Evolutionary conservation across 176 grass and related monocot genomes (phyloP).

Genomic region (Avena insularis): DNA sequence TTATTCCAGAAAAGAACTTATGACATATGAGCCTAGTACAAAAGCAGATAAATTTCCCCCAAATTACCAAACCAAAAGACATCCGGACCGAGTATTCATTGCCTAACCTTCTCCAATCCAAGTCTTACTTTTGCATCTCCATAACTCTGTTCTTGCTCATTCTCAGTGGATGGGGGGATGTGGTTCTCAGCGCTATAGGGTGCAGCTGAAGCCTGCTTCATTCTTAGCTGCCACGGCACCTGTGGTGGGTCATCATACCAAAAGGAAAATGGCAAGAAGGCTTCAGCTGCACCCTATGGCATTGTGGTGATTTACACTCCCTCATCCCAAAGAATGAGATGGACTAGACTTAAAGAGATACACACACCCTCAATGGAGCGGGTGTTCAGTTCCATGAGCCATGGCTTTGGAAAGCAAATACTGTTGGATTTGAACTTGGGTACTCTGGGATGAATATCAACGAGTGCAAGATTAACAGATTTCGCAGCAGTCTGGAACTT

Average conservation of each 20-base stretch:
- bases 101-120: background rate
- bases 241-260: background rate
- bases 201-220: conserved; percentile 19
- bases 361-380: background rate
- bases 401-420: background rate
- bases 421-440: background rate
- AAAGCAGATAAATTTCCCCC: background rate
- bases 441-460: background rate
- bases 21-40: background rate
- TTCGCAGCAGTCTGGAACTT: background rate
- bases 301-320: background rate
- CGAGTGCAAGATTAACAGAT: background rate
- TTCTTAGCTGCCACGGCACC: background rate
- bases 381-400: background rate
- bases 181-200: background rate
- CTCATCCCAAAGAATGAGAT: background rate
- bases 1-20: background rate
- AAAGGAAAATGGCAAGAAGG: background rate
- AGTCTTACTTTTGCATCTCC: background rate
- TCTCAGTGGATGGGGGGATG: background rate
- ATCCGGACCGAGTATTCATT: background rate
- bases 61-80: background rate
- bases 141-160: background rate
- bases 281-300: conserved; percentile 2
- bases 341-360: background rate